Evolutionary conservation across 805 yeast genomes (phyloP).

Genomic region (Clavispora carvajalis): DNA sequence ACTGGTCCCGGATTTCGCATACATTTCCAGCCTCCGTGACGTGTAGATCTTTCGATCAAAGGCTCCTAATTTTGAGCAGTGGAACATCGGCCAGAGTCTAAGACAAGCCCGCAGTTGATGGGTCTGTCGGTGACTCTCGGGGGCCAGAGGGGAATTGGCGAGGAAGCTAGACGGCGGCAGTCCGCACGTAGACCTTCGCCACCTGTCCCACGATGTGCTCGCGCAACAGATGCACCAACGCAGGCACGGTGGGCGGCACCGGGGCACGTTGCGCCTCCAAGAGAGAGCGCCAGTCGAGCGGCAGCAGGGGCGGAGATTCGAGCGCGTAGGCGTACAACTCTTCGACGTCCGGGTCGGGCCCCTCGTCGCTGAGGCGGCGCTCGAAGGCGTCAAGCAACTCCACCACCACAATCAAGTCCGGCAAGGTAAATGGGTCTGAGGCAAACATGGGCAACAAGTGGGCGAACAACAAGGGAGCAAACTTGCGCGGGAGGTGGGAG

Average conservation of each 20-base stretch:
- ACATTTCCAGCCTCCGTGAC: no score
- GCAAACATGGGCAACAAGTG: constrained; percentile 41
- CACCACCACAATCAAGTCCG: constrained; percentile 18
- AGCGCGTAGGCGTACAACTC: constrained; percentile 28
- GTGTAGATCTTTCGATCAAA: no score
- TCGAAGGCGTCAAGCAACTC: constrained; percentile 38
- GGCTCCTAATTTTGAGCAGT: no score
- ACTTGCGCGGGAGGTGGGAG: constrained; percentile 42
- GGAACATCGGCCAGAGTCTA: no score
- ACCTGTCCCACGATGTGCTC: constrained; percentile 28
- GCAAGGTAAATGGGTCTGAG: constrained; percentile 14
- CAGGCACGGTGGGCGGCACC: constrained; percentile 23
- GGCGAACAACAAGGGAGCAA: constrained; percentile 44
- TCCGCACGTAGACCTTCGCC: constrained; percentile 29
- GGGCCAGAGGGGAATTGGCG: no score
- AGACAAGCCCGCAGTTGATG: no score
- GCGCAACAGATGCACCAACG: constrained; percentile 24
- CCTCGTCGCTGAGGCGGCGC: constrained; percentile 14
- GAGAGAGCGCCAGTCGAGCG: constrained; percentile 34
- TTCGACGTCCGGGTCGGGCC: constrained; percentile 25
- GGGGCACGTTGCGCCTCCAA: constrained; percentile 12
- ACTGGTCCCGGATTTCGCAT: no score
- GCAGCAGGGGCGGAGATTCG: constrained; percentile 14
- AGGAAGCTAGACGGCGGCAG: background rate
- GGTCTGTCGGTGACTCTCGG: no score